phyloP scores from a whole-genome alignment of 2,329 filamentous ascomycete species.

The Leptographium procerum region DNA sequence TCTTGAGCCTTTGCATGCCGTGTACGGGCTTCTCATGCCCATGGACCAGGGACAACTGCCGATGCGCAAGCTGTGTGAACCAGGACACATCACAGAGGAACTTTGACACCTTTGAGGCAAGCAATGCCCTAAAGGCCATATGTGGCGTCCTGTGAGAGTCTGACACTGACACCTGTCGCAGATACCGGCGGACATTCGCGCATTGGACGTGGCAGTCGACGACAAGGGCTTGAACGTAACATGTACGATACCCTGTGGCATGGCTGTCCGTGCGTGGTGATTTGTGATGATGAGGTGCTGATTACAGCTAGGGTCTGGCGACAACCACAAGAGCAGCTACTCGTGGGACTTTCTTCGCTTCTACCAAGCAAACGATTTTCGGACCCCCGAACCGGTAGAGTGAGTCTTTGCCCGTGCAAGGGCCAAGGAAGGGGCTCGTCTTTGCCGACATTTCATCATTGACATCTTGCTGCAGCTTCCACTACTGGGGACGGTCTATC shows the following conservation, averaged over 20 bases:
- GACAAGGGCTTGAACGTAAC: slow-evolving; percentile 31
- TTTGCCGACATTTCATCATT: background rate
- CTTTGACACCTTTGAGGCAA: slow-evolving; percentile 55
- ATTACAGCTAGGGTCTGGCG: slow-evolving; percentile 45
- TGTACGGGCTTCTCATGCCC: background rate
- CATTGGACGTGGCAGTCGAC: slow-evolving; percentile 20
- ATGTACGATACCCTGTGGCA: too few relatives aligned
- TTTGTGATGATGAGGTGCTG: background rate
- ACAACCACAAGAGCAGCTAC: slow-evolving; percentile 59
- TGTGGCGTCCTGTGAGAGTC: background rate
- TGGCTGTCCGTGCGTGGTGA: too few relatives aligned
- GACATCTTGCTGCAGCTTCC: slow-evolving; percentile 6
- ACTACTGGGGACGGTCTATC: slow-evolving; percentile 23
- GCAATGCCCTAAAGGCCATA: background rate
- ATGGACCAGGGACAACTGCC: slow-evolving; percentile 55
- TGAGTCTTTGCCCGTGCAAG: slow-evolving; percentile 13
- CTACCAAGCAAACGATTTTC: slow-evolving; percentile 26
- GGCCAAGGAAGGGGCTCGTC: too few relatives aligned
- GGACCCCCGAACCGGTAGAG: slow-evolving; percentile 22
- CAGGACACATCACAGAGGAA: slow-evolving; percentile 58
- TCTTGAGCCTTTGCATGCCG: too few relatives aligned
- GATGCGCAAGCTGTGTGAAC: slow-evolving; percentile 55
- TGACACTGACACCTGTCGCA: slow-evolving; percentile 15
- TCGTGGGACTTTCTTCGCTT: slow-evolving; percentile 47
- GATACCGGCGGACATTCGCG: slow-evolving; percentile 33